A percentile compares a stretch with the other conserved stretches of the same genome.
Evolutionary conservation across 164 flowering plant species (phyloP).

Genomic region (Malania oleifera): DNA sequence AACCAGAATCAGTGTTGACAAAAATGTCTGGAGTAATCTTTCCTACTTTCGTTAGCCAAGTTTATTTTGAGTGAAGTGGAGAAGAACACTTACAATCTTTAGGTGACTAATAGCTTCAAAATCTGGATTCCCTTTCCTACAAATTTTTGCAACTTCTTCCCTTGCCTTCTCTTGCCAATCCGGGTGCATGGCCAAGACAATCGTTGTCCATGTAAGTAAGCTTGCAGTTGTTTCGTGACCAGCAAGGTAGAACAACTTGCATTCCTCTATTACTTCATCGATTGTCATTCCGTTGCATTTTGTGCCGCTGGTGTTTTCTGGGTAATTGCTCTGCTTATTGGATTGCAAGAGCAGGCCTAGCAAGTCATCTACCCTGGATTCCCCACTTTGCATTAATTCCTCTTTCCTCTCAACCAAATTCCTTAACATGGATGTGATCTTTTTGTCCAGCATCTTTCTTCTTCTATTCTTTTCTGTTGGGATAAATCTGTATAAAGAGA

Average conservation of each 20-base stretch:
- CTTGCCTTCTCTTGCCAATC: conserved; percentile 7
- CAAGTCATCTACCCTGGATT: not conserved
- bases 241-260: conserved; percentile 5
- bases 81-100: not conserved
- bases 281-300: not conserved
- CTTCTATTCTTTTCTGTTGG: conserved; percentile 3
- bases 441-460: not conserved
- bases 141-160: not conserved
- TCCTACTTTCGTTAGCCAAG: too few species aligned
- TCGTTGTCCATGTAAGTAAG: not conserved
- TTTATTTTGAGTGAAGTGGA: not conserved
- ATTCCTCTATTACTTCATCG: too few species aligned
- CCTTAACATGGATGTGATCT: not conserved
- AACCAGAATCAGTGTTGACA: too few species aligned
- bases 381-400: not conserved
- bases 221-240: conserved; percentile 6
- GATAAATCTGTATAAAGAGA: not conserved
- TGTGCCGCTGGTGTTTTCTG: not conserved
- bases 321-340: not conserved
- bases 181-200: conserved; percentile 2
- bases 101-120: not conserved
- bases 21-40: too few species aligned
- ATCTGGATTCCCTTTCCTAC: not conserved
- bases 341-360: conserved; percentile 1
- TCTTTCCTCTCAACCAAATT: not conserved